Evolutionary conservation across 2,329 filamentous ascomycete species (phyloP), one percentile per base, ranked within the genome.

Genomic region (Cordyceps farinosa): DNA sequence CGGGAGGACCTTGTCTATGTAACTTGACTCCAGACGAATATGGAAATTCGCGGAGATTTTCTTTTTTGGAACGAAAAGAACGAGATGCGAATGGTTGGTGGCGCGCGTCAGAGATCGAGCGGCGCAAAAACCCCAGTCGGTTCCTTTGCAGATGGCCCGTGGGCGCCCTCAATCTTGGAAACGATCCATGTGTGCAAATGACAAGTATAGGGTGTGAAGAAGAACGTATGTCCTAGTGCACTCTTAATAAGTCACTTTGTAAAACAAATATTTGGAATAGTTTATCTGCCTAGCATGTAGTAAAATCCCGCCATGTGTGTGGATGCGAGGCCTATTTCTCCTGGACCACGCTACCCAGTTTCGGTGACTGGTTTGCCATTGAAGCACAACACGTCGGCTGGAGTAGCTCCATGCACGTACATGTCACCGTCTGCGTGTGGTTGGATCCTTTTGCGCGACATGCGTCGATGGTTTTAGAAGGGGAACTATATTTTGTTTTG

Each of bases 361-460:
- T 44, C 17, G 40, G 40, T n/a, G n/a, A 44, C 40, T 22, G 22
- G 22, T 22, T 22, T 22, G 22, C 22, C 22, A 22, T 40, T 40
- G 11, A 40, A 40, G 38, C 15, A 22, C 22, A 22, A 22, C 22
- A 22, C 22, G 22, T 22, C 22, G 22, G 22, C 22, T 22, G 22
- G 30, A 22, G 3, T 30, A 42, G 52, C 36, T 13, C 36, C 36
- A 56, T 56, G 53, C 38, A 56, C 34, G 9, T 10, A 34, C 51
- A 59, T 59, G 56, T 42, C 55, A 58, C 56, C 15, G 34, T 30
- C 27, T 34, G 32, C 34, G 29, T 36, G n/a, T 59, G 40, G 45
- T 42, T 59, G 36, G 52, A 55, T 29, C 22, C 22, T n/a, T 17
- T 36, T 15, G 38, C 27, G 52, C n/a, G 34, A 11, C 36, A 13